These are phyloP conservation scores for Candida maesae DNA, from an alignment of 805 yeast genomes.

Conservation along the genomic window DNA sequence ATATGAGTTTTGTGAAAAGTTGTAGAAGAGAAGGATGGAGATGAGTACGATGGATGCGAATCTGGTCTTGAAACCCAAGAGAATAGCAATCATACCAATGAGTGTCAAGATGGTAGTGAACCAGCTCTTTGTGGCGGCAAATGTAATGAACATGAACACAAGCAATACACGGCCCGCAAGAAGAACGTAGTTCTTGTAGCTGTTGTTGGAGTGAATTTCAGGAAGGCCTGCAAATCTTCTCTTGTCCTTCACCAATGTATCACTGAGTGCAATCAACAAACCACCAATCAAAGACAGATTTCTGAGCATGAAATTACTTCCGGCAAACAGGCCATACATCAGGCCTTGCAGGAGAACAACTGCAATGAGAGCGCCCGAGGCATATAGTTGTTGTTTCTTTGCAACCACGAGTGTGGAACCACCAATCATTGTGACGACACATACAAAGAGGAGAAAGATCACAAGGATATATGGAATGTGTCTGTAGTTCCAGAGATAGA, in stretches of 20 bases:
- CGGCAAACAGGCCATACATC: constrained; percentile 82
- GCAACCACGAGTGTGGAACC: constrained; percentile 72
- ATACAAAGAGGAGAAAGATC: constrained; percentile 60
- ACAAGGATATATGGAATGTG: constrained; percentile 70
- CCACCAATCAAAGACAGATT: constrained; percentile 93
- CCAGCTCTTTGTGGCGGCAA: constrained; percentile 75
- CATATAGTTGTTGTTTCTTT: constrained; percentile 63
- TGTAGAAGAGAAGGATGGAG: constrained; percentile 67
- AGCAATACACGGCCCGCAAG: constrained; percentile 86
- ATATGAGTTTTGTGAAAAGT: constrained; percentile 78
- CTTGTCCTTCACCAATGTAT: constrained; percentile 76
- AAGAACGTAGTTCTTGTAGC: constrained; percentile 68
- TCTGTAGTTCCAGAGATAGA: constrained; percentile 75
- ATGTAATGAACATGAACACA: constrained; percentile 80
- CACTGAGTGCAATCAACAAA: constrained; percentile 78
- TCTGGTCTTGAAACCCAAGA: constrained; percentile 90
- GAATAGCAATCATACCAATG: constrained; percentile 73
- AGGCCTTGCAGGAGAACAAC: constrained; percentile 83
- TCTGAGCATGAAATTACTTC: constrained; percentile 77
- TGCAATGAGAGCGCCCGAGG: constrained; percentile 63
- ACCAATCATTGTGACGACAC: constrained; percentile 63
- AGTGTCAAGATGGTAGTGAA: constrained; percentile 60
- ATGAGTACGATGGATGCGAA: constrained; percentile 73
- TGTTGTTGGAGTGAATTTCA: constrained; percentile 61
- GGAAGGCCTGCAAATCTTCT: constrained; percentile 44